Conservation (phyloP, 352 stramenopile species). For the Globisporangium megalacanthum region DNA sequence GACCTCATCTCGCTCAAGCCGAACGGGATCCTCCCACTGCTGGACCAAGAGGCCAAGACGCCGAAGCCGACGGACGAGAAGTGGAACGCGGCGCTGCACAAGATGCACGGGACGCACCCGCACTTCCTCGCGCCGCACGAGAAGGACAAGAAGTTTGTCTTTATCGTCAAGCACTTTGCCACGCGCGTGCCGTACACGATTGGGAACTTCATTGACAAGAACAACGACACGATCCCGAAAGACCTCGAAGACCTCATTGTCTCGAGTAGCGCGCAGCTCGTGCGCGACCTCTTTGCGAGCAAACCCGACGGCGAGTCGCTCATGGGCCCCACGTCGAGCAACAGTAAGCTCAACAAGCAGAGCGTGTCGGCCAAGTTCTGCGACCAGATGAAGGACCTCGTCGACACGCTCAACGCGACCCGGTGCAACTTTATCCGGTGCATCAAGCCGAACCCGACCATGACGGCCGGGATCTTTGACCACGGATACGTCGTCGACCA, state of each 20-base stretch:
- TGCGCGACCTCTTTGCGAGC: constrained; percentile 78
- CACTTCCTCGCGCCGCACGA: constrained; percentile 78
- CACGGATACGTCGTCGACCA: constrained; percentile 87
- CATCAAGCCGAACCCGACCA: constrained; percentile 89
- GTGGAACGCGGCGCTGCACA: constrained; percentile 80
- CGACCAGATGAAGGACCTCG: constrained; percentile 82
- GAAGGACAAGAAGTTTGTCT: constrained; percentile 90
- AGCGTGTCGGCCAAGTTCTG: constrained; percentile 84
- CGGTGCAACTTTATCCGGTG: constrained; percentile 87
- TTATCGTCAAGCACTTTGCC: constrained; percentile 96
- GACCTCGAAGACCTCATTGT: constrained; percentile 89
- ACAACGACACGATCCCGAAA: constrained; percentile 93
- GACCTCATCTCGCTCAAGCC: constrained; percentile 78
- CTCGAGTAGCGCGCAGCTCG: constrained; percentile 66
- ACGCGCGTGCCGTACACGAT: constrained; percentile 93
- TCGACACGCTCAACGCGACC: constrained; percentile 81
- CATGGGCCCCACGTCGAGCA: constrained; percentile 18
- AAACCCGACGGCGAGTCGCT: constrained; percentile 53
- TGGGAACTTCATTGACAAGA: constrained; percentile 95
- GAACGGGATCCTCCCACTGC: constrained; percentile 70
- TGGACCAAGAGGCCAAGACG: constrained; percentile 79
- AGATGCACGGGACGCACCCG: constrained; percentile 59
- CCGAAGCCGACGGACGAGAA: constrained; percentile 82
- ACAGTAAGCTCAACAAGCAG: constrained; percentile 31
- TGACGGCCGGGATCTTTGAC: constrained; percentile 80